Conservation (phyloP, 1,139 yeast species). For the Fermentozyma sake region DNA sequence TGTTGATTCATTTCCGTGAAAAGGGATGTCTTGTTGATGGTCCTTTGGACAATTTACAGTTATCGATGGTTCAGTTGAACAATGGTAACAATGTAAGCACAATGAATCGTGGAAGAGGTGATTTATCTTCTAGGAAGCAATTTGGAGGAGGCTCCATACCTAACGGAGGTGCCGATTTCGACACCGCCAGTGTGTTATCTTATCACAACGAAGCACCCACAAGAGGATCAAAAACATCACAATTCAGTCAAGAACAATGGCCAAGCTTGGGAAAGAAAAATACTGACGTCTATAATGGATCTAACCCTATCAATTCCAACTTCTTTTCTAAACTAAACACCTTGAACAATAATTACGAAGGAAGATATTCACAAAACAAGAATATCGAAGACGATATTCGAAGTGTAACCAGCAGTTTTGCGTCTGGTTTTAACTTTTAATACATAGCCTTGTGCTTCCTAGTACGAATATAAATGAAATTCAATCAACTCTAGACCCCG, state of each 20-base stretch:
- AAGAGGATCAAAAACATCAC: no score
- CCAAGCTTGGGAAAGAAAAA: slow-evolving; percentile 25
- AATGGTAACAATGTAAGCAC: slow-evolving; percentile 4
- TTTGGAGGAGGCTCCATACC: slow-evolving; percentile 5
- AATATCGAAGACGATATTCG: slow-evolving; percentile 45
- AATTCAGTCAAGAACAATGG: slow-evolving; percentile 23
- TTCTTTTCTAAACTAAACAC: slow-evolving; percentile 40
- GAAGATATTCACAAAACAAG: slow-evolving; percentile 16
- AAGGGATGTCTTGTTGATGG: slow-evolving; percentile 91
- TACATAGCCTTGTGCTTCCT: no score
- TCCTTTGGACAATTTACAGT: slow-evolving; percentile 73
- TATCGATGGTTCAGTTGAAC: slow-evolving; percentile 59
- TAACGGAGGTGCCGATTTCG: slow-evolving; percentile 26
- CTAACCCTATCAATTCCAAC: slow-evolving; percentile 32
- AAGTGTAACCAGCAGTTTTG: slow-evolving; percentile 44
- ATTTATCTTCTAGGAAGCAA: slow-evolving; percentile 1
- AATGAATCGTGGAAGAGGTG: slow-evolving; percentile 2
- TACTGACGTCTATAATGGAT: slow-evolving; percentile 12
- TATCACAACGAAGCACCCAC: slow-evolving; percentile 13
- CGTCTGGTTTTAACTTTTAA: slow-evolving; percentile 29
- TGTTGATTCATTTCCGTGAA: slow-evolving; percentile 75
- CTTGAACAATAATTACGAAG: slow-evolving; percentile 18
- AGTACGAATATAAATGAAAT: no score
- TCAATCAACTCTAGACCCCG: no score
- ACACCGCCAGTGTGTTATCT: slow-evolving; percentile 47